Evolutionary conservation across 2,329 filamentous ascomycete species (phyloP).

Genomic region (Neonectria ditissima): DNA sequence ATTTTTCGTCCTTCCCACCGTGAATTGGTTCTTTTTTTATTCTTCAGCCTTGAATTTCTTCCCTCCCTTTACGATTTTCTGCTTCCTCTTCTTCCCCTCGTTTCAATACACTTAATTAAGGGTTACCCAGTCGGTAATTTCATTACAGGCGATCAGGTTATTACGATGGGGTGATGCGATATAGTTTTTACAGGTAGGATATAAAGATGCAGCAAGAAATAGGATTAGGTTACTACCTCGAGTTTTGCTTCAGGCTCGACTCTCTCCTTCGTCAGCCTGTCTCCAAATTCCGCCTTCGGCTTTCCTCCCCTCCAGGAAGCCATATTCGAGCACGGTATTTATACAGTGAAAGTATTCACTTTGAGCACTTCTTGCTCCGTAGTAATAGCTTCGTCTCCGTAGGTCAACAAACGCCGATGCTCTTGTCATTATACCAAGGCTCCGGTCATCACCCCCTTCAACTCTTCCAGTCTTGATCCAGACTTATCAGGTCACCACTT

Average conservation of each 20-base stretch:
- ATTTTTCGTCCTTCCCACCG: no score
- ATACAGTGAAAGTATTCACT: slow-evolving; percentile 1
- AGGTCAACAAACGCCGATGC: neutral
- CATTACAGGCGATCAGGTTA: no score
- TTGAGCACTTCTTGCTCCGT: slow-evolving; percentile 3
- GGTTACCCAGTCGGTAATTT: no score
- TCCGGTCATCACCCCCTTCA: slow-evolving; percentile 11
- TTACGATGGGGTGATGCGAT: no score
- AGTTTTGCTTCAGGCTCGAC: neutral
- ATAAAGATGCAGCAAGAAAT: neutral
- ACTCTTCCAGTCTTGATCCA: slow-evolving; percentile 23
- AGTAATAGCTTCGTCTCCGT: slow-evolving; percentile 11
- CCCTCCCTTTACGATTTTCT: no score
- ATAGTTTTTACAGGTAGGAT: neutral
- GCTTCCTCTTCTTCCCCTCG: no score
- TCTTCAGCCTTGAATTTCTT: no score
- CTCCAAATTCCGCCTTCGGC: neutral
- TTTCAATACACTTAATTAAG: no score
- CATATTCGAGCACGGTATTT: neutral
- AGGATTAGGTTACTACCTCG: neutral
- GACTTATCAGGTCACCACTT: slow-evolving; percentile 11
- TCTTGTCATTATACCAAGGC: slow-evolving; percentile 7
- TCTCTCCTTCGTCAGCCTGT: neutral
- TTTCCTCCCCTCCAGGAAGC: neutral
- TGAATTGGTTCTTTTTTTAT: no score